Evolutionary conservation across 768 basidiomycete species (phyloP), one percentile per base, ranked within the genome.

Genomic region (Epithele typhae): DNA sequence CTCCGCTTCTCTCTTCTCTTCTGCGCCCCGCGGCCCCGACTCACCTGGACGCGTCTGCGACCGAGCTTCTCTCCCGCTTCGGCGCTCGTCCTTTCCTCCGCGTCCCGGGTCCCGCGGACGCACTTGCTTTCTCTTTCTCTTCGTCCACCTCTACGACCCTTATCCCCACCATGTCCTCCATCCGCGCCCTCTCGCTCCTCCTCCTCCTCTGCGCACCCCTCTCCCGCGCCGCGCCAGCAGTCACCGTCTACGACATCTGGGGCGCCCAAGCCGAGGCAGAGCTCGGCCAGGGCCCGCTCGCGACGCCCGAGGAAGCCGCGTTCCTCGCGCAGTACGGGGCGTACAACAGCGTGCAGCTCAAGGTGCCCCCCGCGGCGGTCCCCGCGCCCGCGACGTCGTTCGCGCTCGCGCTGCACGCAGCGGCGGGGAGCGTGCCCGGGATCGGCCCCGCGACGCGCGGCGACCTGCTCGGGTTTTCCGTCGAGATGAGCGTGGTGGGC

Each of bases 401-500:
- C 46, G 45, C 60, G 36, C 45, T 64, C 37, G 12, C 19, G 17
- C 17, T 53, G 12, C 40, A 52, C 5, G 40, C 30, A 19, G 38
- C 36, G n/a, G 55, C 52, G 18, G 37, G 38, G 38, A 37, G 47
- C 22, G 36, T 47, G 38, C 23, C 42, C 1, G 66, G 64, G 5
- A 52, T 80, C 30, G 72, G 72, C 1, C 73, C 74, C 40, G 59
- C 62, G 3, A 68, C 71, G 45, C 58, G 61, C n/a, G 82, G 79
- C 17, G 72, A 78, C 15, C 87, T 87, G 56, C 73, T 81, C 45
- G 86, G 84, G 3, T 87, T 89, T 59, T 85, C 82, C 3, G 74
- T 90, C 32, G 87, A 90, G 63, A 74, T 87, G 70, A 86, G 84
- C 33, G 79, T 88, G 7, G 73, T 80, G 6, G 77, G 75, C 46